Percentiles rank a stretch among this genome's conserved stretches.
Conservation (phyloP, 805 yeast genomes). For the Candida argentea region DNA sequence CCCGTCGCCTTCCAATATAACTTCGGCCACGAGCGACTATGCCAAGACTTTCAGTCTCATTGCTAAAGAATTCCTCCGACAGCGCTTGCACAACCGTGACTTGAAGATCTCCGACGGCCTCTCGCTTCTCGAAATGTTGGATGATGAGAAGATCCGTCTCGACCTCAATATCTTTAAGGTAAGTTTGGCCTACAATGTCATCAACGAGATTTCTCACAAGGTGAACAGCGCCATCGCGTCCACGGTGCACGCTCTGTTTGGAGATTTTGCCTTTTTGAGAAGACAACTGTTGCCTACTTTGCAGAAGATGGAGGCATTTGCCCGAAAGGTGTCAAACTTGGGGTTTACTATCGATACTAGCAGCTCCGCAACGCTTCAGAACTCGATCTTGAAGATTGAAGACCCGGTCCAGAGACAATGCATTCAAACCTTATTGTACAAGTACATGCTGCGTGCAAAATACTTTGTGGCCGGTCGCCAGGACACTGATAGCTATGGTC, state of each 20-base stretch:
- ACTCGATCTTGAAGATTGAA: slow-evolving; percentile 54
- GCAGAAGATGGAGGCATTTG: slow-evolving; percentile 70
- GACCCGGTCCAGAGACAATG: slow-evolving; percentile 59
- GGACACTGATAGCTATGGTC: slow-evolving; percentile 68
- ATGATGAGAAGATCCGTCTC: slow-evolving; percentile 72
- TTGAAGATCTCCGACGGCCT: slow-evolving; percentile 43
- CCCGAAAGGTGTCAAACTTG: slow-evolving; percentile 54
- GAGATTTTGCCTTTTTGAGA: slow-evolving; percentile 75
- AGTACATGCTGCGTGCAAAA: slow-evolving; percentile 77
- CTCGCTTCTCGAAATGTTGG: slow-evolving; percentile 67
- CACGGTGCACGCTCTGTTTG: slow-evolving; percentile 60
- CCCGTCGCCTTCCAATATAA: slow-evolving; percentile 13
- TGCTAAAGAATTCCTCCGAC: slow-evolving; percentile 60
- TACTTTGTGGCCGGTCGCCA: slow-evolving; percentile 84
- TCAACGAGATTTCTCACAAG: slow-evolving; percentile 69
- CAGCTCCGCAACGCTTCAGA: slow-evolving; percentile 59
- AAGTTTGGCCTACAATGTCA: slow-evolving; percentile 43
- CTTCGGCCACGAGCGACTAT: slow-evolving; percentile 55
- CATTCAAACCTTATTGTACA: slow-evolving; percentile 68
- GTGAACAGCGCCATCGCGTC: slow-evolving; percentile 85
- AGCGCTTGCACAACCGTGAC: slow-evolving; percentile 43
- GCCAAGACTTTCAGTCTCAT: slow-evolving; percentile 54
- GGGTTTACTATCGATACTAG: slow-evolving; percentile 67
- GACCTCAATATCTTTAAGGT: slow-evolving; percentile 65
- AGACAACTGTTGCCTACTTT: slow-evolving; percentile 80